Percentiles rank a stretch among this genome's conserved stretches.
Conservation (phyloP, 352 stramenopile species). For the Elongisporangium anandrum region DNA sequence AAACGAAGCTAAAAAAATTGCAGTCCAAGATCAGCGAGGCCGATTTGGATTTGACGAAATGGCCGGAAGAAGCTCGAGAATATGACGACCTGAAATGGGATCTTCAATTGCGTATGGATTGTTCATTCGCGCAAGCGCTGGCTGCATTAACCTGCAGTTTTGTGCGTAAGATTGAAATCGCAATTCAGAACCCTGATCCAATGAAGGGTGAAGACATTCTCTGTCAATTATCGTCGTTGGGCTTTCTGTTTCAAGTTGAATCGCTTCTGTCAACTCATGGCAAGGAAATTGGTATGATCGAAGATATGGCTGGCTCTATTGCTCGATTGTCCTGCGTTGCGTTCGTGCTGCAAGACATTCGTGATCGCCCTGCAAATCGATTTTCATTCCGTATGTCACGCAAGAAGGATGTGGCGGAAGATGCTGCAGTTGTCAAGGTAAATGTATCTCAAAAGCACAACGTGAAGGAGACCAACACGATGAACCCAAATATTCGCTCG, state of each 20-base stretch:
- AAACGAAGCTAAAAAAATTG: constrained; percentile 80
- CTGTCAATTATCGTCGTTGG: constrained; percentile 75
- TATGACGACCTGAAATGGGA: constrained; percentile 87
- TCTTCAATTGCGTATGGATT: constrained; percentile 81
- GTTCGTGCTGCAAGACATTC: constrained; percentile 84
- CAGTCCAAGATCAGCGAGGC: constrained; percentile 62
- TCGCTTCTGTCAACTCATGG: constrained; percentile 93
- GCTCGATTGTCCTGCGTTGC: constrained; percentile 80
- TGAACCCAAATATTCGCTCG: constrained; percentile 41
- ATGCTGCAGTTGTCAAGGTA: constrained; percentile 77
- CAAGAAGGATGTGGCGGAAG: constrained; percentile 70
- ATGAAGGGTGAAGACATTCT: constrained; percentile 76
- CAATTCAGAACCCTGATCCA: constrained; percentile 72
- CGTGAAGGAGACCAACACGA: constrained; percentile 7
- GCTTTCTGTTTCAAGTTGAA: constrained; percentile 90
- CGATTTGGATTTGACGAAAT: constrained; percentile 71
- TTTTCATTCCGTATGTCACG: constrained; percentile 86
- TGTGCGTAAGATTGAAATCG: constrained; percentile 83
- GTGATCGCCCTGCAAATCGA: constrained; percentile 79
- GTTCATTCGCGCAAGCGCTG: constrained; percentile 71
- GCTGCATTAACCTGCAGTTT: constrained; percentile 73
- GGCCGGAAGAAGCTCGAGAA: constrained; percentile 74
- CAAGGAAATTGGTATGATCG: constrained; percentile 96
- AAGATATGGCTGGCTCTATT: constrained; percentile 85
- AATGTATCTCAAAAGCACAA: constrained; percentile 49